Evolutionary conservation across 2,329 filamentous ascomycete species (phyloP).

Genomic region (Penicillium sp.): DNA sequence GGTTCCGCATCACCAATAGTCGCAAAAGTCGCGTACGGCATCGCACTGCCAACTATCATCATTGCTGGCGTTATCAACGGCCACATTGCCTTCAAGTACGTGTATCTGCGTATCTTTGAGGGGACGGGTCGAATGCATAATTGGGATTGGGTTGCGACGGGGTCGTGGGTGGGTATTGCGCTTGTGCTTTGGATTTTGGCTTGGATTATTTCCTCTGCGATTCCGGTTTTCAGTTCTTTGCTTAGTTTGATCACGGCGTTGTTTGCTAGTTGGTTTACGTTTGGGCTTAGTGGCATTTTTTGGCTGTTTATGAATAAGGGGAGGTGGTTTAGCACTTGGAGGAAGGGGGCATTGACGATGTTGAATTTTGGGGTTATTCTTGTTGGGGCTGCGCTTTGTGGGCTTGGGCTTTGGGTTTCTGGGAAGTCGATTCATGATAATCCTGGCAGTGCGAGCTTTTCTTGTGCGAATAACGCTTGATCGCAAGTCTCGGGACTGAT

Average conservation of each 20-base stretch:
- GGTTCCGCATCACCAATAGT: slow-evolving; percentile 57
- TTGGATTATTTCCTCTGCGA: slow-evolving; percentile 65
- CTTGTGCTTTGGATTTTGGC: slow-evolving; percentile 56
- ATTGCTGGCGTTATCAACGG: slow-evolving; percentile 69
- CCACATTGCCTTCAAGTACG: slow-evolving; percentile 62
- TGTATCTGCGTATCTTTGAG: slow-evolving; percentile 62
- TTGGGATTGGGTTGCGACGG: slow-evolving; percentile 50
- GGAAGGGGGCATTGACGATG: slow-evolving; percentile 29
- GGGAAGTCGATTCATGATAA: slow-evolving; percentile 36
- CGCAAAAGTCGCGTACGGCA: slow-evolving; percentile 63
- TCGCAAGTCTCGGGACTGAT: not conserved
- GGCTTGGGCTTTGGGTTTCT: slow-evolving; percentile 36
- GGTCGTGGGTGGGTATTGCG: slow-evolving; percentile 59
- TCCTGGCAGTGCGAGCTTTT: slow-evolving; percentile 31
- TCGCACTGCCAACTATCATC: slow-evolving; percentile 67
- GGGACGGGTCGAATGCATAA: slow-evolving; percentile 55
- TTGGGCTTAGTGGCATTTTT: slow-evolving; percentile 37
- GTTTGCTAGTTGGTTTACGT: slow-evolving; percentile 66
- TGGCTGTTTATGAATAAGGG: slow-evolving; percentile 39
- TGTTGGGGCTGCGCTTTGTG: slow-evolving; percentile 28
- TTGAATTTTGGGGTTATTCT: slow-evolving; percentile 27
- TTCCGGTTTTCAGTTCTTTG: slow-evolving; percentile 65
- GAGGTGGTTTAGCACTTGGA: slow-evolving; percentile 29
- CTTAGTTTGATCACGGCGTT: slow-evolving; percentile 61
- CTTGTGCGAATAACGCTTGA: slow-evolving; percentile 31